Conservation (phyloP, 2,329 filamentous ascomycete species). For the Neonectria punicea region DNA sequence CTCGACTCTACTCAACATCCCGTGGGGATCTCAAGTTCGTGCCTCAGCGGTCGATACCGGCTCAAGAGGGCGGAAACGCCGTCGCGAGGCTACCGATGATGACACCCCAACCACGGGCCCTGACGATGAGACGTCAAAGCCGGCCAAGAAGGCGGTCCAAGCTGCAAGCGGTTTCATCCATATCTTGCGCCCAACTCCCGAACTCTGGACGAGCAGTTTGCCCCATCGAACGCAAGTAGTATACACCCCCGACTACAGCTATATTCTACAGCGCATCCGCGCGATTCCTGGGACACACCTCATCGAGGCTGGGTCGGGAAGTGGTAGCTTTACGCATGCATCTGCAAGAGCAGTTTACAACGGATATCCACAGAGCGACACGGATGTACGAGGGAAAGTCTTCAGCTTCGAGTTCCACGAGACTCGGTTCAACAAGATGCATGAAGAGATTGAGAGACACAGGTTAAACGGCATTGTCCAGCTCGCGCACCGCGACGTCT, state of each 20-base stretch:
- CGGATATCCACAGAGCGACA: conserved; percentile 65
- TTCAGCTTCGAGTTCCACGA: conserved; percentile 88
- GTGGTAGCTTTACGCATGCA: conserved; percentile 86
- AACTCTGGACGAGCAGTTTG: conserved; percentile 82
- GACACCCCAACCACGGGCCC: conserved; percentile 51
- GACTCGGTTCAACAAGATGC: conserved; percentile 75
- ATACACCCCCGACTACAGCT: conserved; percentile 89
- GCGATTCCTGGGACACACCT: conserved; percentile 77
- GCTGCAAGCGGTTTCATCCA: conserved; percentile 79
- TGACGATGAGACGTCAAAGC: conserved; percentile 51
- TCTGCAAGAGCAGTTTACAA: conserved; percentile 80
- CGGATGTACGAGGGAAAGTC: conserved; percentile 70
- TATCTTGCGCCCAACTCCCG: conserved; percentile 80
- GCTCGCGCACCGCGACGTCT: conserved; percentile 83
- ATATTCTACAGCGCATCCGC: conserved; percentile 79
- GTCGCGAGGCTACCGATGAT: conserved; percentile 59
- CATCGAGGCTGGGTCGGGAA: conserved; percentile 85
- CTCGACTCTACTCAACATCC: conserved; percentile 77
- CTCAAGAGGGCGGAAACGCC: conserved; percentile 80
- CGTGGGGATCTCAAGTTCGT: conserved; percentile 92
- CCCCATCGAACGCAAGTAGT: conserved; percentile 88
- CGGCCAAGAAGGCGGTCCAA: conserved; percentile 60
- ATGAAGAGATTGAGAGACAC: conserved; percentile 75
- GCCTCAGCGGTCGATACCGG: conserved; percentile 93
- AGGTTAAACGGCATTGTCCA: conserved; percentile 72